These are phyloP conservation scores for Populus nigra DNA, from an alignment of 345 rosid species.

Conservation along the genomic window DNA sequence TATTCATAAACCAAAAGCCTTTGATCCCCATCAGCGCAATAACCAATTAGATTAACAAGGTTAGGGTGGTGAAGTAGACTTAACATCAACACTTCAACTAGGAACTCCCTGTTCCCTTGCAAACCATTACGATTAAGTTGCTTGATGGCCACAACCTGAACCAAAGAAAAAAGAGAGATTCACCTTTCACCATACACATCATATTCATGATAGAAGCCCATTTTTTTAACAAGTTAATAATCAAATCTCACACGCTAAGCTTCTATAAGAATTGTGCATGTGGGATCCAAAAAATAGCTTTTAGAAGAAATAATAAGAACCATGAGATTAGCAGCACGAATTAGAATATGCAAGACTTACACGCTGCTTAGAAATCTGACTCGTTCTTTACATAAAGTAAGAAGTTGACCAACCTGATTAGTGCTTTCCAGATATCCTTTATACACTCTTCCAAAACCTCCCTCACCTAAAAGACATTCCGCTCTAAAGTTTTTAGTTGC, in stretches of 20 bases:
- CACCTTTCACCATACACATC: background rate
- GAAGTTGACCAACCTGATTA: constrained; percentile 21
- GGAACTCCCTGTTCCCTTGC: constrained; percentile 83
- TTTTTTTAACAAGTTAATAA: background rate
- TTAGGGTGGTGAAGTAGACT: constrained; percentile 77
- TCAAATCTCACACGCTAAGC: background rate
- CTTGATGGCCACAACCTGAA: constrained; percentile 85
- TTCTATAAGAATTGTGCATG: background rate
- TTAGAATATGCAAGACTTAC: no score
- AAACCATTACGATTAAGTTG: constrained; percentile 79
- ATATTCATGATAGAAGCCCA: background rate
- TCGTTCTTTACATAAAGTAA: background rate
- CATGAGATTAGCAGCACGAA: background rate
- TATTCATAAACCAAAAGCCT: constrained; percentile 83
- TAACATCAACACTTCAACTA: constrained; percentile 76
- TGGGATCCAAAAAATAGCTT: background rate
- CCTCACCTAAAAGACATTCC: constrained; percentile 29
- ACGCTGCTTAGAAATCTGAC: background rate
- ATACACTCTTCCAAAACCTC: constrained; percentile 31
- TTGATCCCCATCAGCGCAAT: constrained; percentile 87
- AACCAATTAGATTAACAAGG: constrained; percentile 84
- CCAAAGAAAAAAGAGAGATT: background rate
- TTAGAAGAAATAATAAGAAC: background rate
- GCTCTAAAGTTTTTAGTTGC: constrained; percentile 23
- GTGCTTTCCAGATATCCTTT: constrained; percentile 25